Evolutionary conservation across 805 yeast species (phyloP).

Genomic region (Candida ficus): DNA sequence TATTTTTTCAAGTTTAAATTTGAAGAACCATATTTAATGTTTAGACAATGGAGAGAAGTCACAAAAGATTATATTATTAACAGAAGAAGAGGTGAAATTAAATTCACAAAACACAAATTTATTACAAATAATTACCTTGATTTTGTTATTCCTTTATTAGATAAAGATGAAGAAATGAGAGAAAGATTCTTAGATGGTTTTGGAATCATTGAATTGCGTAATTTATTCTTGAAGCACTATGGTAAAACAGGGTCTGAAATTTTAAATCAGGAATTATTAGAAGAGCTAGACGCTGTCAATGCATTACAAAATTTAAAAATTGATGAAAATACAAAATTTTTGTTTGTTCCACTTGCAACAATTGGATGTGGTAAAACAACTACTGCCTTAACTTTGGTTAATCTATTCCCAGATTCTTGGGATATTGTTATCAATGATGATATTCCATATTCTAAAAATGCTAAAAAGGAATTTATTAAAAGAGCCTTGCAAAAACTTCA

Average conservation of each 20-base stretch:
- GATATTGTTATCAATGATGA: conserved; percentile 82
- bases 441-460: conserved; percentile 39
- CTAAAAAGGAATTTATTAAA: conserved; percentile 45
- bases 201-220: conserved; percentile 72
- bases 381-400: conserved; percentile 51
- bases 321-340: conserved; percentile 43
- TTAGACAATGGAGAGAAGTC: conserved; percentile 85
- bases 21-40: conserved; percentile 90
- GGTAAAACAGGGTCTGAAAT: conserved; percentile 59
- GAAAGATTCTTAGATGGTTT: conserved; percentile 47
- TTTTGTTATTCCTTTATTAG: conserved; percentile 56
- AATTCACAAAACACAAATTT: conserved; percentile 47
- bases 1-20: conserved; percentile 91
- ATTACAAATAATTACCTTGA: conserved; percentile 65
- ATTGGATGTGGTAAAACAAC: conserved; percentile 96
- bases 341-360: conserved; percentile 80
- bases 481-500: conserved; percentile 38
- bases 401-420: conserved; percentile 54
- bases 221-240: conserved; percentile 49
- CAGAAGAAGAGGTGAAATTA: conserved; percentile 28
- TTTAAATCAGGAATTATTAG: conserved; percentile 37
- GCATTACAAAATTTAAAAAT: conserved; percentile 30
- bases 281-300: conserved; percentile 35
- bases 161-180: conserved; percentile 39
- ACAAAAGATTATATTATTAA: conserved; percentile 51